Percentiles rank a stretch among this genome's conserved stretches.
phyloP scores from a whole-genome alignment of 768 basidiomycete species.

The Hydnum rufescens region DNA sequence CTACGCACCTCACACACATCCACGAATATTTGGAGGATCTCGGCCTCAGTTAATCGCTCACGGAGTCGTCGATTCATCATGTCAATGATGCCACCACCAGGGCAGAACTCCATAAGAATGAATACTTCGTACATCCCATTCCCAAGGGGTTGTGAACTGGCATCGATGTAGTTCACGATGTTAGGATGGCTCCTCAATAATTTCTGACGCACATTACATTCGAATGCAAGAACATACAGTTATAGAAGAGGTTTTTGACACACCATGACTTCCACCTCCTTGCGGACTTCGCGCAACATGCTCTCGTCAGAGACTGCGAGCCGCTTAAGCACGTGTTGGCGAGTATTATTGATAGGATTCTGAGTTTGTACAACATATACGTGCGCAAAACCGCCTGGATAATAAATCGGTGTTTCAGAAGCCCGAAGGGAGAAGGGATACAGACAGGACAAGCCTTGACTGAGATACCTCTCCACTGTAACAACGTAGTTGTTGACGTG shows the following conservation, averaged over 20 bases:
- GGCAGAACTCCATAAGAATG: conserved; percentile 96
- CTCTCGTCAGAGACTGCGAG: conserved; percentile 81
- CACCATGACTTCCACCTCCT: conserved; percentile 99
- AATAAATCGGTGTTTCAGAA: neutral
- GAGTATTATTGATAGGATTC: conserved; percentile 73
- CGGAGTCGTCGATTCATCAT: conserved; percentile 96
- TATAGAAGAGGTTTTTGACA: conserved; percentile 8
- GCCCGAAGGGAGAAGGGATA: neutral
- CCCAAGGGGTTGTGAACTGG: conserved; percentile 69
- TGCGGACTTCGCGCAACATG: conserved; percentile 84
- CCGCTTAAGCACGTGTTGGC: conserved; percentile 90
- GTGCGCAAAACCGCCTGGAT: conserved; percentile 85
- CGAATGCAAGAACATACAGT: conserved; percentile 4
- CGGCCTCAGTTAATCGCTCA: conserved; percentile 84
- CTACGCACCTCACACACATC: conserved; percentile 64
- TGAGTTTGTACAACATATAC: conserved; percentile 88
- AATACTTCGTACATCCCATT: conserved; percentile 86
- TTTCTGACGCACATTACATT: conserved; percentile 30
- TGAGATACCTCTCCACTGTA: conserved; percentile 84
- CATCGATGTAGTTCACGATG: conserved; percentile 90
- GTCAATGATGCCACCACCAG: conserved; percentile 98
- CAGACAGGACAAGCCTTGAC: conserved; percentile 46
- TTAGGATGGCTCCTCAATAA: conserved; percentile 83
- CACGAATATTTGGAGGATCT: conserved; percentile 94
- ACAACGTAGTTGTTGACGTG: conserved; percentile 78